phyloP scores from a whole-genome alignment of 345 rosid genomes.

The Rhodamnia rubescens region DNA sequence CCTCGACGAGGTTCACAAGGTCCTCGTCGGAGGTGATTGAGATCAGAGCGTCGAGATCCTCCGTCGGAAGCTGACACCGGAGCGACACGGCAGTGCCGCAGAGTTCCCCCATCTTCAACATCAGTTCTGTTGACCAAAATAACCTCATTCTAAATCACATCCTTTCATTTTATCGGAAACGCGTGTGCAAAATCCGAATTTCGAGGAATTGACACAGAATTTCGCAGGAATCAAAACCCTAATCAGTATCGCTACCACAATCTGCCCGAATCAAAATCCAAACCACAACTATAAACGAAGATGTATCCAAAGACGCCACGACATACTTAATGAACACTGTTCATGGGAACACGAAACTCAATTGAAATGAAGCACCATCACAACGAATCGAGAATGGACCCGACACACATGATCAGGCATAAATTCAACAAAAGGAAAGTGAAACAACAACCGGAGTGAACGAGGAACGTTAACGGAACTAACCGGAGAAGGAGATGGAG shows the following conservation, averaged over 20 bases:
- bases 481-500: slow-evolving; percentile 59
- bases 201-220: background rate
- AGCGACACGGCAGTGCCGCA: slow-evolving; percentile 39
- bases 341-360: background rate
- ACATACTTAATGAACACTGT: background rate
- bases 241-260: background rate
- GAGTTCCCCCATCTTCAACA: slow-evolving; percentile 57
- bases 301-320: background rate
- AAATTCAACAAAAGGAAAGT: background rate
- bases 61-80: slow-evolving; percentile 85
- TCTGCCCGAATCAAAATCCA: background rate
- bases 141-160: slow-evolving; percentile 15
- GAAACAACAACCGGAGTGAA: background rate
- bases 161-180: background rate
- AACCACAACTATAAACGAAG: background rate
- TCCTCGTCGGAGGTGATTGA: slow-evolving; percentile 81
- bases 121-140: slow-evolving; percentile 45
- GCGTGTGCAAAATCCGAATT: background rate
- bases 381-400: background rate
- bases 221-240: background rate
- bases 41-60: slow-evolving; percentile 82
- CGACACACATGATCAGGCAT: background rate
- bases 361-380: background rate
- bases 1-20: slow-evolving; percentile 76
- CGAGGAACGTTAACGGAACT: background rate